A percentile compares a stretch with the other conserved stretches of the same genome.
Conservation (phyloP, 2,329 filamentous ascomycete species). For the Aspergillus latus region DNA sequence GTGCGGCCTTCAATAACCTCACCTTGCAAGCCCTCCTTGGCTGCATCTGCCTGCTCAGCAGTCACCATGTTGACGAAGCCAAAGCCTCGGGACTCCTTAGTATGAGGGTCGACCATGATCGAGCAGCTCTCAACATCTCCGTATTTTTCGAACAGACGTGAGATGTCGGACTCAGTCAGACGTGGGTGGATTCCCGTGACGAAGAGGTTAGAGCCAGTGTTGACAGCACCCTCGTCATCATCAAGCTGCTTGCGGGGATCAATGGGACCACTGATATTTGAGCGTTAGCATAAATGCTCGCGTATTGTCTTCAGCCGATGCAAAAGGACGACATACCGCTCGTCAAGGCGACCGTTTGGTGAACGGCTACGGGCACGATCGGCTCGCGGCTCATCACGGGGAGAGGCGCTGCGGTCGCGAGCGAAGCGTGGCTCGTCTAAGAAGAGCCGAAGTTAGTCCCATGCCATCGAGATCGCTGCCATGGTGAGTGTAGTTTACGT, state of each 20-base stretch:
- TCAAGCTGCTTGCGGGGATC: conserved; percentile 47
- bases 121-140: conserved; percentile 98
- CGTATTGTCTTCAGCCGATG: background rate
- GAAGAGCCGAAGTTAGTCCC: conserved; percentile 15
- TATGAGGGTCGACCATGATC: conserved; percentile 98
- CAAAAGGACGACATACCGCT: conserved; percentile 45
- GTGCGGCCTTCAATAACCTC: conserved; percentile 94
- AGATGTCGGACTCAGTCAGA: conserved; percentile 84
- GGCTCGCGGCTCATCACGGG: conserved; percentile 56
- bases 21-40: conserved; percentile 92
- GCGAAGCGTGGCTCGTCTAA: conserved; percentile 63
- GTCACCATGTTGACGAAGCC: conserved; percentile 99
- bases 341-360: conserved; percentile 57
- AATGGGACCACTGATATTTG: conserved; percentile 39
- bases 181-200: conserved; percentile 97
- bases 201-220: conserved; percentile 97
- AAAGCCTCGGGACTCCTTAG: conserved; percentile 96
- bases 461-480: conserved; percentile 11
- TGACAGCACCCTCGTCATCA: conserved; percentile 75
- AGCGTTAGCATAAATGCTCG: background rate
- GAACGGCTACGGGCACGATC: conserved; percentile 65
- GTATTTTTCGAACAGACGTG: conserved; percentile 96
- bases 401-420: conserved; percentile 66
- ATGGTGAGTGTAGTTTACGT: conserved; percentile 26
- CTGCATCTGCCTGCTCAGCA: conserved; percentile 90